Evolutionary conservation across 192 early-diverging fungal species (phyloP).

Genomic region (Fimicolochytrium jonesii): DNA sequence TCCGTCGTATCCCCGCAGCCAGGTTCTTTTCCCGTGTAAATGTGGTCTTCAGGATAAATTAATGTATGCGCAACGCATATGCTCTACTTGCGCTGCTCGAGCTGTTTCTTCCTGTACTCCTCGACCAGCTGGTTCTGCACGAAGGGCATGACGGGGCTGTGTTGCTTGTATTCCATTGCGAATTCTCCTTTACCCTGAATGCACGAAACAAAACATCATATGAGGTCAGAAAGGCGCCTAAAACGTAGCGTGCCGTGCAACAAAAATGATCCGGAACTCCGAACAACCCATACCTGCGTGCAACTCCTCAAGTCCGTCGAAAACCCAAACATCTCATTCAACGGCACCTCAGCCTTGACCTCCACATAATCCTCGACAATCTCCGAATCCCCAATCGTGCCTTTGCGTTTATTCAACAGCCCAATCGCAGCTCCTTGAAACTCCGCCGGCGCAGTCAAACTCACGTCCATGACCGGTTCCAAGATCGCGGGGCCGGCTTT

Average conservation of each 20-base stretch:
- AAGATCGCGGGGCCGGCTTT: conserved; percentile 79
- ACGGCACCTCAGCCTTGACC: conserved; percentile 78
- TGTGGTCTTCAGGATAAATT: no score
- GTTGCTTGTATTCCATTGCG: conserved; percentile 93
- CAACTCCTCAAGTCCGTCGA: conserved; percentile 89
- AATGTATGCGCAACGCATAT: no score
- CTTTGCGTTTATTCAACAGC: conserved; percentile 95
- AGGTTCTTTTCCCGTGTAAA: no score
- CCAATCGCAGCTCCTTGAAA: conserved; percentile 89
- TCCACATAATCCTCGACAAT: conserved; percentile 90
- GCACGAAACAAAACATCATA: not conserved
- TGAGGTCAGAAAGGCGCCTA: no score
- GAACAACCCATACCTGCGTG: conserved; percentile 42
- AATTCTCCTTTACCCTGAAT: conserved; percentile 97
- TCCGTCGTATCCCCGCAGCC: no score
- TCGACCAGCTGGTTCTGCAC: conserved; percentile 84
- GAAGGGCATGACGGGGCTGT: conserved; percentile 64
- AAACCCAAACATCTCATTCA: conserved; percentile 99
- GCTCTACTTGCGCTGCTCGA: conserved; percentile 5
- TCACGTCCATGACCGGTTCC: conserved; percentile 96
- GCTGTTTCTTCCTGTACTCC: conserved; percentile 67
- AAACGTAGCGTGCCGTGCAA: no score
- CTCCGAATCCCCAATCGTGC: conserved; percentile 88
- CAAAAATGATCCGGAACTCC: not conserved
- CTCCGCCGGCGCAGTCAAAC: conserved; percentile 82